Conservation (phyloP, 306 rosid genomes). For the Castanea sativa region DNA sequence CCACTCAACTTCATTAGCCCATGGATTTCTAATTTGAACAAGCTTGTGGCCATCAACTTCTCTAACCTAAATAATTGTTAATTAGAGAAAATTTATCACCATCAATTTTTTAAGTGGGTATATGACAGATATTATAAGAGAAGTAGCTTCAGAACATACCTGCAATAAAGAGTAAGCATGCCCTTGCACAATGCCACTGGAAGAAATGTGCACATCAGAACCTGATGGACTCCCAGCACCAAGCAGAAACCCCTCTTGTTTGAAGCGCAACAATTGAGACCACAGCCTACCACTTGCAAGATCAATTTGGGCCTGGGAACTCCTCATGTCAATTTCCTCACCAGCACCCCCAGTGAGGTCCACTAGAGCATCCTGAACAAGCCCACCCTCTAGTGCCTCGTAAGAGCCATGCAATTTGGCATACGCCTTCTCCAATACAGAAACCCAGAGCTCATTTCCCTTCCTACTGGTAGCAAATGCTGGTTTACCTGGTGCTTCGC, state of each 20-base stretch:
- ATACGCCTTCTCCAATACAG: slow-evolving; percentile 98
- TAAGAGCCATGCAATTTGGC: slow-evolving; percentile 99
- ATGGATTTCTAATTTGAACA: slow-evolving; percentile 97
- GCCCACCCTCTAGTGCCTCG: slow-evolving; percentile 98
- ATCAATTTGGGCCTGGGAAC: slow-evolving; percentile 98
- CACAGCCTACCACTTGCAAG: slow-evolving; percentile 98
- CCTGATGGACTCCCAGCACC: slow-evolving; percentile 99
- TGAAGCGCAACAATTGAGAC: slow-evolving; percentile 97
- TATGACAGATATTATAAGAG: background rate
- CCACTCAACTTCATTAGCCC: slow-evolving; percentile 99
- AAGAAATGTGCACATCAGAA: slow-evolving; percentile 92
- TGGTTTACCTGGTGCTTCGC: slow-evolving; percentile 93
- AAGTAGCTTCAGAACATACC: slow-evolving; percentile 40
- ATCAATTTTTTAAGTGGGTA: background rate
- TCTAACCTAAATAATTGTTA: slow-evolving; percentile 52
- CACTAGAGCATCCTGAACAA: slow-evolving; percentile 99
- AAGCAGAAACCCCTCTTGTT: slow-evolving; percentile 89
- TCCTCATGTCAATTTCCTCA: slow-evolving; percentile 98
- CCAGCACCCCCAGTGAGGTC: slow-evolving; percentile 99
- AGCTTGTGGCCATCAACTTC: slow-evolving; percentile 99
- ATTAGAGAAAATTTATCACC: background rate
- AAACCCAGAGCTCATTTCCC: slow-evolving; percentile 95
- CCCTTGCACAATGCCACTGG: slow-evolving; percentile 99
- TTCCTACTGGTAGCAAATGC: slow-evolving; percentile 97
- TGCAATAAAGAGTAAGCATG: slow-evolving; percentile 96